Conservation (phyloP, 208 protist genomes). For the Acanthamoeba lenticulata region DNA sequence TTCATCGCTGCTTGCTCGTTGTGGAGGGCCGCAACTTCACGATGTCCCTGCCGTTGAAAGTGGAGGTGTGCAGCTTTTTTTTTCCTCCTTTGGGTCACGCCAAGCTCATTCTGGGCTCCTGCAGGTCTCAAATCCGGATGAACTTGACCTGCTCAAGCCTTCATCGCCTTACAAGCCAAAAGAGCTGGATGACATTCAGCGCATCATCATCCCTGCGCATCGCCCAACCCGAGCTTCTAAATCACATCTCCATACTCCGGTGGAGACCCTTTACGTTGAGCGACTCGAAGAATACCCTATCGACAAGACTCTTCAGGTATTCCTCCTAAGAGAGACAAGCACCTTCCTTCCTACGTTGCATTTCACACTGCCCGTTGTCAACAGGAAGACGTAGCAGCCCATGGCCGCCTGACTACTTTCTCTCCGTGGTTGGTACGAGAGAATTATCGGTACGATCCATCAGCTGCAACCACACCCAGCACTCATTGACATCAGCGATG, state of each 20-base stretch:
- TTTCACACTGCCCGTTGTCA: too few relatives aligned
- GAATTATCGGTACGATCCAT: neutral
- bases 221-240: neutral
- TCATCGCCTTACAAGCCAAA: neutral
- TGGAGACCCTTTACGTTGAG: neutral
- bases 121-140: neutral
- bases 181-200: neutral
- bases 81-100: too few relatives aligned
- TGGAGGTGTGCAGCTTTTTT: neutral
- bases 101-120: neutral
- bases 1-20: neutral
- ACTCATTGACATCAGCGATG: too few relatives aligned
- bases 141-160: neutral
- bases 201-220: neutral
- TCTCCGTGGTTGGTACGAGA: too few relatives aligned
- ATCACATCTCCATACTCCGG: neutral
- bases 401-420: too few relatives aligned
- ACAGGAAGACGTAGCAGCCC: too few relatives aligned
- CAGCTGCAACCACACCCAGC: neutral
- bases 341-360: too few relatives aligned
- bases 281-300: neutral
- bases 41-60: neutral
- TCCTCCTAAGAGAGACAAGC: too few relatives aligned
- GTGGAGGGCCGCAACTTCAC: neutral
- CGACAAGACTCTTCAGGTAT: neutral